Evolutionary conservation across 106 monocot genomes (phyloP).

Genomic region (Dendrobium catenatum): DNA sequence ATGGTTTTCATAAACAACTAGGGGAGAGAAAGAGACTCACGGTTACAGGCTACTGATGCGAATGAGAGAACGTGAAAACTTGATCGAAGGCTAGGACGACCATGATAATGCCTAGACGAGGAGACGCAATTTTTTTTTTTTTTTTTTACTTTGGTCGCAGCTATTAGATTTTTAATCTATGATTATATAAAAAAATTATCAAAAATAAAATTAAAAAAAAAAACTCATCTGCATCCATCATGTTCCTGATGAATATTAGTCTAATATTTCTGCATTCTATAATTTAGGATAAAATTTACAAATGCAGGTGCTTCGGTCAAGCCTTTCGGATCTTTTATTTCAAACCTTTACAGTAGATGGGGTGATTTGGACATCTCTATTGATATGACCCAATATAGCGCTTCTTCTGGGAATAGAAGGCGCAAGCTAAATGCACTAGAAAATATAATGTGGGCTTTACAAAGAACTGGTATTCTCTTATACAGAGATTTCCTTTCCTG

Average conservation of each 20-base stretch:
- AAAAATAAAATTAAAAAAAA: no score
- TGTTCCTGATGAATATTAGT: not conserved
- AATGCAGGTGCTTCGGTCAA: constrained; percentile 35
- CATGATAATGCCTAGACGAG: no score
- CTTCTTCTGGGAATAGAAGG: constrained; percentile 4
- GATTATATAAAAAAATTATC: no score
- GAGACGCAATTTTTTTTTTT: no score
- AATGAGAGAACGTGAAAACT: no score
- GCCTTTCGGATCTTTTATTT: constrained; percentile 76
- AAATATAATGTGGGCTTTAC: constrained; percentile 28
- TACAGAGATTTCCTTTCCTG: not conserved
- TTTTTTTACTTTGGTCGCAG: no score
- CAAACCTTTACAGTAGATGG: constrained; percentile 54
- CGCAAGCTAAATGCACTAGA: constrained; percentile 26
- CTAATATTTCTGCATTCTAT: not conserved
- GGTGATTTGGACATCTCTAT: constrained; percentile 70
- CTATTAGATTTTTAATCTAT: no score
- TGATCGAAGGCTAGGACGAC: no score
- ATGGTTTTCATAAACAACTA: no score
- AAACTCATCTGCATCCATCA: not conserved
- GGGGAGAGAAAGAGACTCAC: no score
- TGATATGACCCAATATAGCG: constrained; percentile 7
- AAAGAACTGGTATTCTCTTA: constrained; percentile 29
- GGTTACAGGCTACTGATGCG: no score
- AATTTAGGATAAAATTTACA: constrained; percentile 1